These are phyloP conservation scores for Pichia sporocuriosa DNA, from an alignment of 805 yeast genomes.

Conservation along the genomic window DNA sequence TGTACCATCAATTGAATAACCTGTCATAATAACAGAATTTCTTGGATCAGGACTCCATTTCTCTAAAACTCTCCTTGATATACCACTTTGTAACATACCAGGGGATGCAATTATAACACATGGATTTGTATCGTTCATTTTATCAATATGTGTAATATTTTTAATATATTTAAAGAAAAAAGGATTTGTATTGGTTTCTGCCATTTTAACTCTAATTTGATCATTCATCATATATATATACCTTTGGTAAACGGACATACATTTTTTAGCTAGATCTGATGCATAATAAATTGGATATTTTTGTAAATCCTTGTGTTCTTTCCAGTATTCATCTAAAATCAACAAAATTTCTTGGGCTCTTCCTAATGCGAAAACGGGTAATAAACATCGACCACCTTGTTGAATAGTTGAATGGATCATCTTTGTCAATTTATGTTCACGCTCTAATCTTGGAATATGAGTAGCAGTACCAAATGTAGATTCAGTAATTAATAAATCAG, in stretches of 20 bases:
- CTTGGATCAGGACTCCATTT: conserved; percentile 97
- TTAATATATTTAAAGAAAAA: conserved; percentile 83
- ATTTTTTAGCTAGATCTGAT: conserved; percentile 85
- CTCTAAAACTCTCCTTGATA: conserved; percentile 83
- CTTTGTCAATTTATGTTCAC: conserved; percentile 75
- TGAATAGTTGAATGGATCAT: conserved; percentile 75
- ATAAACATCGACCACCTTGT: conserved; percentile 84
- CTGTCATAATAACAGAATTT: conserved; percentile 82
- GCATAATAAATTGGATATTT: conserved; percentile 84
- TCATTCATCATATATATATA: conserved; percentile 98
- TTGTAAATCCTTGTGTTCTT: conserved; percentile 71
- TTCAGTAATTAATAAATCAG: conserved; percentile 88
- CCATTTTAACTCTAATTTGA: conserved; percentile 64
- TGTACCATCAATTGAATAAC: conserved; percentile 98
- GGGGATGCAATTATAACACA: conserved; percentile 96
- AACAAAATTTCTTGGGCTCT: conserved; percentile 91
- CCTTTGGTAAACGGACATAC: conserved; percentile 96
- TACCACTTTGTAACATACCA: conserved; percentile 97
- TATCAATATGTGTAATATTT: conserved; percentile 70
- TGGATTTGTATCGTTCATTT: conserved; percentile 89
- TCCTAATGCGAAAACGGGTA: conserved; percentile 96
- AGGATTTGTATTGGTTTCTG: conserved; percentile 80
- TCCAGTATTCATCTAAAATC: conserved; percentile 94
- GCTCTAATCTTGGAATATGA: conserved; percentile 82
- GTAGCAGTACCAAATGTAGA: conserved; percentile 98